phyloP scores from a whole-genome alignment of 352 stramenopile species.

The Pythium utonaiense region DNA sequence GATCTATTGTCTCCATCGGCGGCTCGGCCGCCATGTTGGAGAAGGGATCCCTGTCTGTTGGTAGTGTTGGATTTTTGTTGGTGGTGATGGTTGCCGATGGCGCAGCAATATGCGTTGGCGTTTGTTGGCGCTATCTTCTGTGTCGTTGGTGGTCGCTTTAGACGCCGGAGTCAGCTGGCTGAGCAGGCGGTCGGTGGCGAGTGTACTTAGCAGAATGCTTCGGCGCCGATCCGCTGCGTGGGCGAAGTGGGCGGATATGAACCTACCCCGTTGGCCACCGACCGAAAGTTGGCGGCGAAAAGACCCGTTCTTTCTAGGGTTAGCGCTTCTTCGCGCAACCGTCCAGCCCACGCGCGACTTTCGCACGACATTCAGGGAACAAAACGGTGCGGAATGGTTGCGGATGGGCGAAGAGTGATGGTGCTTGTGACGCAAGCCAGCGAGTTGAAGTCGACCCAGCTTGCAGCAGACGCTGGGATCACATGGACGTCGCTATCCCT shows the following conservation, averaged over 20 bases:
- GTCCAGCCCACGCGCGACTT: background rate
- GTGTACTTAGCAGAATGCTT: background rate
- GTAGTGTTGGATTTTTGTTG: background rate
- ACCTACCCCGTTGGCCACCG: background rate
- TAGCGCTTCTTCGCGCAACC: conserved; percentile 10
- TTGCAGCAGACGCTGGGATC: background rate
- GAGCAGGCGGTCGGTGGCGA: background rate
- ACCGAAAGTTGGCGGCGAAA: conserved; percentile 7
- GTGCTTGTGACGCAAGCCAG: background rate
- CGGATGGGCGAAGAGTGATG: conserved; percentile 1
- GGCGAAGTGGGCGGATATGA: conserved; percentile 4
- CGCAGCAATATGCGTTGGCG: background rate
- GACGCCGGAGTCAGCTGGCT: background rate
- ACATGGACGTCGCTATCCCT: background rate
- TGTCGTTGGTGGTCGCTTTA: background rate
- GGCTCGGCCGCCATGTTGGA: background rate
- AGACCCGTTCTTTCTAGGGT: conserved; percentile 19
- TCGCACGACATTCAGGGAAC: conserved; percentile 14
- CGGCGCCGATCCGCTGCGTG: conserved; percentile 3
- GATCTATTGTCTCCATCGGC: conserved; percentile 1
- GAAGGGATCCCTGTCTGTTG: background rate
- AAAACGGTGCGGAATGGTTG: background rate
- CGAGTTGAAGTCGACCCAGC: conserved; percentile 7
- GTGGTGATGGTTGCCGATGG: background rate
- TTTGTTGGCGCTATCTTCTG: background rate